Percentiles rank a stretch among this genome's conserved stretches.
These are phyloP conservation scores for Clonostachys chloroleuca DNA, from an alignment of 2,329 filamentous ascomycete genomes.

Conservation along the genomic window DNA sequence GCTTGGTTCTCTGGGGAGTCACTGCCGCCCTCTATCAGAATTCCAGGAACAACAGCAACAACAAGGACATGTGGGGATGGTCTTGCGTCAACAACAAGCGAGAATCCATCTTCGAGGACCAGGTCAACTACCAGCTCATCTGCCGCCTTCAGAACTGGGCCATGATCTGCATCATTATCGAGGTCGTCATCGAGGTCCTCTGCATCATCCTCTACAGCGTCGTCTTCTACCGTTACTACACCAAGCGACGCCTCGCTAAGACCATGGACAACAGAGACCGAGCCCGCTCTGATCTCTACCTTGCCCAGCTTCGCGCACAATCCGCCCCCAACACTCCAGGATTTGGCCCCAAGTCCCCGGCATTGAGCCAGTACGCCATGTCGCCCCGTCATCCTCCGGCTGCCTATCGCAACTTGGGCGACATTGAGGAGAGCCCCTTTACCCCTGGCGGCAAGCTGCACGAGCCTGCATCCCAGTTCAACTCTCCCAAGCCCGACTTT, in stretches of 20 bases:
- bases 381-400: slow-evolving; percentile 58
- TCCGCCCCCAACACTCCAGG: slow-evolving; percentile 94
- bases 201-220: slow-evolving; percentile 90
- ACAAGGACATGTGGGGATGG: slow-evolving; percentile 97
- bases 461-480: slow-evolving; percentile 61
- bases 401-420: slow-evolving; percentile 44
- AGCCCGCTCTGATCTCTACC: slow-evolving; percentile 91
- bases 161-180: slow-evolving; percentile 94
- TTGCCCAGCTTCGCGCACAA: slow-evolving; percentile 77
- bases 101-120: slow-evolving; percentile 68
- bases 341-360: slow-evolving; percentile 64
- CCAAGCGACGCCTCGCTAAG: slow-evolving; percentile 91
- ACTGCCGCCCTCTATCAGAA: slow-evolving; percentile 82
- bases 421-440: slow-evolving; percentile 43
- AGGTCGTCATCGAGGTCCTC: slow-evolving; percentile 87
- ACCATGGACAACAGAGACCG: slow-evolving; percentile 95
- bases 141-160: slow-evolving; percentile 94
- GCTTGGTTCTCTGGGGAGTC: slow-evolving; percentile 86
- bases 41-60: slow-evolving; percentile 61
- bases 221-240: slow-evolving; percentile 97
- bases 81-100: slow-evolving; percentile 89
- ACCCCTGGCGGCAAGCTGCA: slow-evolving; percentile 48
- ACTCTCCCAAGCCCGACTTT: slow-evolving; percentile 58
- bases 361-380: slow-evolving; percentile 42
- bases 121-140: slow-evolving; percentile 84